Evolutionary conservation across 768 basidiomycete genomes (phyloP), one percentile per base, ranked within the genome.

Genomic region (Lentinula lateritia): DNA sequence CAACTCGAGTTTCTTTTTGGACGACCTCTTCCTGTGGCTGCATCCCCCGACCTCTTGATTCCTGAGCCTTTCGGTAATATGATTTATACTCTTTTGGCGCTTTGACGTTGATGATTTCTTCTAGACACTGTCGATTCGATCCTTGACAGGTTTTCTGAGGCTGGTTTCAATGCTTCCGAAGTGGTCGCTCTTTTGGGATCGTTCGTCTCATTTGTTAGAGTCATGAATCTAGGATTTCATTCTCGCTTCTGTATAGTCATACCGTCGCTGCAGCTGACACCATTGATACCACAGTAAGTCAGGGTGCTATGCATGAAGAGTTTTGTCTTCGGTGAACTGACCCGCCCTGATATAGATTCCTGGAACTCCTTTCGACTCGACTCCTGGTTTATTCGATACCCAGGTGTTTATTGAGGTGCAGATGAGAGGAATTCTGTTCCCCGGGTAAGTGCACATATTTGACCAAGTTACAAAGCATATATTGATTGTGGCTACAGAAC

Each of bases 391-490:
- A 12, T 80, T 80, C 48, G 80, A 81, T 63, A 76, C 74, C 13
- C 79, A 81, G 65, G 70, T 81, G 65, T 80, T 75, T 67, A 67
- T 82, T 48, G 80, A 82, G 62, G 74, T 75, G 6, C 75, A 75
- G 62, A 74, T 83, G 43, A 73, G 74, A n/a, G 78, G 80, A 7
- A 78, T 74, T 10, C 35, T 66, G 9, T 76, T 77, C 70, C 76
- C 76, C 61, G 78, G 76, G 76, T 75, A 53, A 64, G 62, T 38
- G 16, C 46, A 7, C 36, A 18, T 23, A 15, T 18, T 13, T n/a
- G 2, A 5, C 10, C 20, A 10, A 35, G 10, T n/a, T 35, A 9
- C 28, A 48, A 8, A n/a, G 38, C 7, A 2, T 15, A 6, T 23
- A 35, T 10, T 53, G 5, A 23, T 39, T 53, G 15, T 39, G 32